phyloP scores from a whole-genome alignment of 257 asterid genomes.

The Mitragyna speciosa region DNA sequence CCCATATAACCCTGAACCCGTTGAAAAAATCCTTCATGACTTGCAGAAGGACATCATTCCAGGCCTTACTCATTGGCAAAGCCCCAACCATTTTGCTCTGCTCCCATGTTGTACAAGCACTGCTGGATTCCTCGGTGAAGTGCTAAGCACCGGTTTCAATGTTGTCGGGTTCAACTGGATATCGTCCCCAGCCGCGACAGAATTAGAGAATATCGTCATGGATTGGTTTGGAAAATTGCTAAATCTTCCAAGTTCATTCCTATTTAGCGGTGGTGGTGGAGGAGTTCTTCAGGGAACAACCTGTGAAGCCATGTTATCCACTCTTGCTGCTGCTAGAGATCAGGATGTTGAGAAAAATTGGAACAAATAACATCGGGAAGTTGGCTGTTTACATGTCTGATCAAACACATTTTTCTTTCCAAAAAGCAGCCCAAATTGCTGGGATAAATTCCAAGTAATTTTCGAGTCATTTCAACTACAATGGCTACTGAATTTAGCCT shows the following conservation, averaged over 20 bases:
- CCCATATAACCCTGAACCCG: slow-evolving; percentile 50
- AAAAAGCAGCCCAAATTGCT: slow-evolving; percentile 66
- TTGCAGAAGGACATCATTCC: slow-evolving; percentile 61
- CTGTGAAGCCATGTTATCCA: slow-evolving; percentile 57
- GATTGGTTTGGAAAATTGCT: slow-evolving; percentile 29
- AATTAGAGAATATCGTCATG: slow-evolving; percentile 26
- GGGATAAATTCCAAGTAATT: slow-evolving; percentile 52
- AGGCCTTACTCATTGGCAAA: slow-evolving; percentile 38
- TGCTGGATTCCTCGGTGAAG: slow-evolving; percentile 20
- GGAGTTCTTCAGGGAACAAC: slow-evolving; percentile 26
- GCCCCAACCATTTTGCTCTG: slow-evolving; percentile 24
- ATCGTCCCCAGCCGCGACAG: slow-evolving; percentile 25
- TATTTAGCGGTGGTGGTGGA: slow-evolving; percentile 26
- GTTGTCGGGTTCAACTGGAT: slow-evolving; percentile 30
- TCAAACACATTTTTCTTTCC: slow-evolving; percentile 70
- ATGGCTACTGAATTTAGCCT: slow-evolving; percentile 38
- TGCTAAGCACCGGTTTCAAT: slow-evolving; percentile 12
- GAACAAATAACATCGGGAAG: slow-evolving; percentile 48
- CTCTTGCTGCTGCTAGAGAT: slow-evolving; percentile 62
- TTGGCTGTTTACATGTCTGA: slow-evolving; percentile 68
- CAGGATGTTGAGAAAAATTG: slow-evolving; percentile 47
- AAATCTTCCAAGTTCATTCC: slow-evolving; percentile 14
- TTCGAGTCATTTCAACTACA: slow-evolving; percentile 47
- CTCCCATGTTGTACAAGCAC: slow-evolving; percentile 12
- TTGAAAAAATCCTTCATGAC: slow-evolving; percentile 54